Evolutionary conservation across 139 green algal species (phyloP), one percentile per base, ranked within the genome.

Genomic region (Tetratostichococcus sp.): DNA sequence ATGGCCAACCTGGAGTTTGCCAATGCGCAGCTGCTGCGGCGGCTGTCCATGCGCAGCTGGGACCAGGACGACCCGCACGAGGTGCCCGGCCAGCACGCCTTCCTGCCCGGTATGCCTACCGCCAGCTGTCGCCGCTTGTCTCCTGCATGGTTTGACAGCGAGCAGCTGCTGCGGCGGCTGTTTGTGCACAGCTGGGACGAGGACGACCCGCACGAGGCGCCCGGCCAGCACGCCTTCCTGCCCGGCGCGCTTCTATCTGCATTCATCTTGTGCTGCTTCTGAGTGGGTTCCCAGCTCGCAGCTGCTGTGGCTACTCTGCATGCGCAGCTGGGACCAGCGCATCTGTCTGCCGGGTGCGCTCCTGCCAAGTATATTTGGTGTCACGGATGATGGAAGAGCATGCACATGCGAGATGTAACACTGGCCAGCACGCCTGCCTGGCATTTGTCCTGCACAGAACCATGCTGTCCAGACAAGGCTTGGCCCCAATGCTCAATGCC

Each of bases 1-100:
- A 79, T 96, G 31, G 94, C 95, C 70, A 98, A 99, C 75, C 82
- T 98, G 26, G 95, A 99, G 86, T 99, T 97, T 85, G 94, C 95
- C 73, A 98, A 98, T 75, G 91, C 93, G 2, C 78, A 82, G 14
- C 35, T 35, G 8, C 57, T 94, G 65, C 50, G 80, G 25, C 72
- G 73, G 35, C 80, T 95, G 35, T 93, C 84, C 21, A 82, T 98
- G 74, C 43, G 72, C 70, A 83, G 90, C 57, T 99, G 95, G 95
- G 94, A 97, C 77, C 89, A 97, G 77, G 94, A 98, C 78, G 94
- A 98, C 80, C 83, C 89, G 14, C 86, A 95, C 77, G 93, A 97
- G 78, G 62, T 90, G 67, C 57, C 77, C 57, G 90, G 89, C 43
- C 71, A 77, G 14, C 86, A 90, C 76, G 77, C 59, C 74, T 90